These are phyloP conservation scores for Cucumis cinereus DNA, from an alignment of 306 rosid species.

Conservation along the genomic window DNA sequence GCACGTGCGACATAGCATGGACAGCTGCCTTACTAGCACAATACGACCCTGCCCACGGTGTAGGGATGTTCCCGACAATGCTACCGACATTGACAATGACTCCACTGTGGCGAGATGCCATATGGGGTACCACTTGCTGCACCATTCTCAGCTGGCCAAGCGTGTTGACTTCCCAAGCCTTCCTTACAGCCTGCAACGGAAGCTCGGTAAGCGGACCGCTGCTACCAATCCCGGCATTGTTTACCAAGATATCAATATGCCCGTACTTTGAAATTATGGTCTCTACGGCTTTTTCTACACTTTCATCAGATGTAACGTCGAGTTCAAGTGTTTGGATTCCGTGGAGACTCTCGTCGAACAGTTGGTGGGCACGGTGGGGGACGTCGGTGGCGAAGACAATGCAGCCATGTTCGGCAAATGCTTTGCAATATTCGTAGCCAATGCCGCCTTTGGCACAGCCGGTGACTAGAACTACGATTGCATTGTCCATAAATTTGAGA, in stretches of 20 bases:
- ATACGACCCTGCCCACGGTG: constrained; percentile 83
- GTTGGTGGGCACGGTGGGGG: constrained; percentile 29
- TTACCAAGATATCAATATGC: constrained; percentile 48
- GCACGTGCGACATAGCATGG: constrained; percentile 48
- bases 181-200: constrained; percentile 37
- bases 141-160: constrained; percentile 61
- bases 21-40: constrained; percentile 61
- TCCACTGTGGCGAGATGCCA: constrained; percentile 46
- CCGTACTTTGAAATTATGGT: constrained; percentile 36
- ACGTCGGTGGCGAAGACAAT: constrained; percentile 55
- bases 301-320: constrained; percentile 49
- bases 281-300: constrained; percentile 39
- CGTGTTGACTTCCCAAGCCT: constrained; percentile 65
- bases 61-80: constrained; percentile 48
- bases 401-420: constrained; percentile 48
- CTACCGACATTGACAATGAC: constrained; percentile 63
- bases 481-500: constrained; percentile 21
- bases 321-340: constrained; percentile 44
- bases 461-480: constrained; percentile 52
- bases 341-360: constrained; percentile 25
- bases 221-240: constrained; percentile 70
- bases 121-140: constrained; percentile 69
- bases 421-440: constrained; percentile 72
- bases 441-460: constrained; percentile 86
- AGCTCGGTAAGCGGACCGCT: constrained; percentile 69